A percentile compares a stretch with the other conserved stretches of the same genome.
phyloP scores from a whole-genome alignment of 768 basidiomycete species.

The Psilocybe cubensis region DNA sequence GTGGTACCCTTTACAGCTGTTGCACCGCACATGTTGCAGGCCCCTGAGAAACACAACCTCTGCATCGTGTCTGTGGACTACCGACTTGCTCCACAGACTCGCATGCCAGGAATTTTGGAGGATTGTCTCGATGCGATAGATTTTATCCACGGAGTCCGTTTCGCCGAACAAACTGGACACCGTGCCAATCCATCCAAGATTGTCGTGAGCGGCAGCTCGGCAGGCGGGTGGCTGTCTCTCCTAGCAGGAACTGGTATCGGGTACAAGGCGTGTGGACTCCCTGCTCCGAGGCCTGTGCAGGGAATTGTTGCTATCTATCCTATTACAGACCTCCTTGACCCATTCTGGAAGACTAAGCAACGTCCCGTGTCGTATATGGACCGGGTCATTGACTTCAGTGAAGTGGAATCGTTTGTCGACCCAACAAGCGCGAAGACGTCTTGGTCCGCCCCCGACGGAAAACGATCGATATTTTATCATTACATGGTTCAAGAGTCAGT shows the following conservation, averaged over 20 bases:
- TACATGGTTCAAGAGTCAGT: conserved; percentile 46
- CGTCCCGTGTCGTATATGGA: conserved; percentile 35
- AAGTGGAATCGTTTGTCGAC: conserved; percentile 35
- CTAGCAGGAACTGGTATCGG: conserved; percentile 40
- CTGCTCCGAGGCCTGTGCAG: conserved; percentile 27
- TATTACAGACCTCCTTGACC: conserved; percentile 38
- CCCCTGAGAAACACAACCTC: conserved; percentile 33
- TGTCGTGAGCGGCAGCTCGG: conserved; percentile 40
- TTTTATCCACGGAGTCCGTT: conserved; percentile 30
- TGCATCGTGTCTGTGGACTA: conserved; percentile 39
- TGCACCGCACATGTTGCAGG: conserved; percentile 37
- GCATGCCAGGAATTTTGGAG: conserved; percentile 36
- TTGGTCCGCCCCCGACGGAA: conserved; percentile 25
- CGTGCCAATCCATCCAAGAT: conserved; percentile 33
- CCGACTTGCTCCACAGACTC: conserved; percentile 39
- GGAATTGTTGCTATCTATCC: conserved; percentile 41
- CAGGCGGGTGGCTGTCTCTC: conserved; percentile 42
- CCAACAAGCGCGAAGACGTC: conserved; percentile 27
- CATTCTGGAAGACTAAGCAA: conserved; percentile 40
- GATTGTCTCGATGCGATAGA: conserved; percentile 39
- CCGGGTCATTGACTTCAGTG: conserved; percentile 30
- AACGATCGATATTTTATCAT: conserved; percentile 35
- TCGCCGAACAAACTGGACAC: conserved; percentile 28
- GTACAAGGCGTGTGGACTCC: conserved; percentile 33
- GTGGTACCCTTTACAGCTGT: conserved; percentile 19